phyloP scores from a whole-genome alignment of 345 rosid species.

The Lepidium sativum region DNA sequence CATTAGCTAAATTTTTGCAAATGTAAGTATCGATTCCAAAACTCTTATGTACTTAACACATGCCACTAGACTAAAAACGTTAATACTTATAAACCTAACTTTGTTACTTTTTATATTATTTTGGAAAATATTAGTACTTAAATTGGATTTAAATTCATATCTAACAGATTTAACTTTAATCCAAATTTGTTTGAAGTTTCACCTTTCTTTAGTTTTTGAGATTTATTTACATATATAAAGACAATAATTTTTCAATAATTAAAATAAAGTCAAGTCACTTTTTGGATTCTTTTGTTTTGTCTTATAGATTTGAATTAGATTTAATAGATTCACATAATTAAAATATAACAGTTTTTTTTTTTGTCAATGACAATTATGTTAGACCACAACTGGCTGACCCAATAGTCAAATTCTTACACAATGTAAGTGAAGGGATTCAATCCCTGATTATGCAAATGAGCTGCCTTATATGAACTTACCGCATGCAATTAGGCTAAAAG shows the following conservation, averaged over 20 bases:
- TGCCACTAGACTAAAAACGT: no score
- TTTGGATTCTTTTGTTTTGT: neutral
- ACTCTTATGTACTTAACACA: no score
- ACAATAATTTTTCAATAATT: neutral
- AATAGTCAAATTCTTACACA: no score
- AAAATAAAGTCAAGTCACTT: conserved; percentile 1
- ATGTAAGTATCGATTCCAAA: no score
- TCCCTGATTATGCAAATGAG: no score
- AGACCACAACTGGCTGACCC: no score
- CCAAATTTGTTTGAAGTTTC: neutral
- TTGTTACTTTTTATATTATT: neutral
- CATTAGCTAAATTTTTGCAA: no score
- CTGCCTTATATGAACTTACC: no score
- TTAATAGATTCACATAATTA: neutral
- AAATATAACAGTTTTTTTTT: no score
- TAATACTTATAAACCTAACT: neutral
- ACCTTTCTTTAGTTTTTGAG: neutral
- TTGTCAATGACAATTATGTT: no score
- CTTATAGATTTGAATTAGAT: conserved; percentile 12
- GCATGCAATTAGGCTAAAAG: no score
- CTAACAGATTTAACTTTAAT: neutral
- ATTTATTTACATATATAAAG: neutral
- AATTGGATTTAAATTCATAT: neutral
- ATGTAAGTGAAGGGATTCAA: no score
- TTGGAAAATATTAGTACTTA: neutral